Evolutionary conservation across 2,329 filamentous ascomycete genomes (phyloP), one percentile per base, ranked within the genome.

Genomic region (Setomelanomma holmii): DNA sequence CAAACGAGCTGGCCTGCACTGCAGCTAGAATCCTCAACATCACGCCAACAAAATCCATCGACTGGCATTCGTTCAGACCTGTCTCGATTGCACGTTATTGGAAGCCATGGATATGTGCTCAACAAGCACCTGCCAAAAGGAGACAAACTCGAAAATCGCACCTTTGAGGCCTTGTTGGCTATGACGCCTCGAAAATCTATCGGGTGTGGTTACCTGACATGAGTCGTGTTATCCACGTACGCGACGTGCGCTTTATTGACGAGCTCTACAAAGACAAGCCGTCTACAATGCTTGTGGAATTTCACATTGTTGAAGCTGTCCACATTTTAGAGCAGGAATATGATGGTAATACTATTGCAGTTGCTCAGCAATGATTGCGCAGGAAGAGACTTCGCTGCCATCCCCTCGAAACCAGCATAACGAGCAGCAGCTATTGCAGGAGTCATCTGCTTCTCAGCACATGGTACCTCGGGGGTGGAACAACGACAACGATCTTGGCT

Each of bases 141-240:
- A 45, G 43, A 45, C 20, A 53, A 53, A 36, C 49, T 56, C 4
- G 21, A 34, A 40, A 11, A 49, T 1, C 36, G 53, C 27, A 57
- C 48, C 7, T 35, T 55, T 17, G 30, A 60, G 35, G 54, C 17
- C 43, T 62, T 6, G 41, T 60, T 34, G 47, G 56, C 27, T 58
- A 60, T 24, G 46, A 62, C 30, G 42, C 48, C 3, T 43, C 45
- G 2, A 58, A 61, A 23, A 56, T 61, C 38, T 58, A 16, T 43
- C 24, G 36, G 33, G 20, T 60, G n/a, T 58, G 30, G 57, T 3
- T 51, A 24, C 57, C 51, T 30, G 22, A 12, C 4, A 33, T 14
- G 12, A 41, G 53, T 27, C n/a, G 35, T 4, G 44, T 55, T 19
- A 49, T 58, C 11, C 43, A 43, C 4, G 23, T 41, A 11, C 14